Base-by-base conservation (phyloP, 805 yeast species). In the Jamesozyma piceae region DNA sequence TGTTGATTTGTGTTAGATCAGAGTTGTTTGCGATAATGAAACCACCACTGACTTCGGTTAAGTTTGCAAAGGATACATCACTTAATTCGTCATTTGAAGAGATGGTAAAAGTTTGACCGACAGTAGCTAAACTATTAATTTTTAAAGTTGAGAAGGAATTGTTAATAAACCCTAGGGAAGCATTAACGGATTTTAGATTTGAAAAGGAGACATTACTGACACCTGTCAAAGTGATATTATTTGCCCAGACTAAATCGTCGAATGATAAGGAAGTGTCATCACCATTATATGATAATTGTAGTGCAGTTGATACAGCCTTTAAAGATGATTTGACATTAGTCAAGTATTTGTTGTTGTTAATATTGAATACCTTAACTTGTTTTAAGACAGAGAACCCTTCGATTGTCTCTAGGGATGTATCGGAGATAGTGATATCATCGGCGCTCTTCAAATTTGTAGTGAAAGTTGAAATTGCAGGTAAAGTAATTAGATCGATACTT, bases 271-370 rank as follows among this genome's bases (percentile, higher is more conserved):
- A 78, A 47, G 84, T 86, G 48, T 75, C 69, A 49, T 79, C 80
- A 62, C 95, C 82, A 73, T 92, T 90, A 74, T 74, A 82, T 50
- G 95, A 77, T 62, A 90, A 78, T 55, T 81, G 77, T 56, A 92
- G 73, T 48, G 79, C 65, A 64, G 76, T 76, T 47, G 92, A 75
- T 49, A 88, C 92, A 45, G 82, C 68, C 64, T 78, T 66, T 63
- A 90, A 75, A 49, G 77, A 78, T 41, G 90, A 79, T 62, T 82
- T 75, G 53, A 82, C 75, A 46, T 83, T 64, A 53, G 72, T 77
- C 65, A 90, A 77, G 64, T 81, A 75, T 52, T 65, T 69, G 78
- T 92, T 92, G 83, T 90, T 90, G 87, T 88, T 89, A 59, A 90
- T 76, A 72, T 89, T 73, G 70, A 81, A 81, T 39, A 73, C 75